These are phyloP conservation scores for Paraurostyla sp. DNA, from an alignment of 73 alveolate species.

Conservation along the genomic window DNA sequence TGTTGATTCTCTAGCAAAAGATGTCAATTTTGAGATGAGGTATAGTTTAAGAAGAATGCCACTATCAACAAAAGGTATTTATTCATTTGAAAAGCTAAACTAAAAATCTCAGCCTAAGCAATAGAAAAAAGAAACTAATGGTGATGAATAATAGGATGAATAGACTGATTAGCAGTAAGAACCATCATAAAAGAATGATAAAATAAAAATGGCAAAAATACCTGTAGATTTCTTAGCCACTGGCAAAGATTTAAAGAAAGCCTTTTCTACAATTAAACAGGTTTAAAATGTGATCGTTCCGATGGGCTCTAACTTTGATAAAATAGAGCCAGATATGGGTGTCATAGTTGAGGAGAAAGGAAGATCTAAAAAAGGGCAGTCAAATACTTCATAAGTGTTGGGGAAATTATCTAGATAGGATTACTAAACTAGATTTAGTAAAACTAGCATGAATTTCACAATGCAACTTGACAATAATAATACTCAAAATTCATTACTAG, in stretches of 20 bases:
- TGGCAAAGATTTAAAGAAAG: slow-evolving; percentile 22
- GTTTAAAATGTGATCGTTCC: slow-evolving; percentile 5
- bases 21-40: neutral
- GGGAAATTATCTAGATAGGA: slow-evolving; percentile 13
- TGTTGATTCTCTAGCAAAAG: neutral
- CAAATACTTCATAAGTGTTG: neutral
- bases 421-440: neutral
- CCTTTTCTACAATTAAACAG: neutral
- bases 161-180: too few species aligned
- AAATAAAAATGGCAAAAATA: neutral
- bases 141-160: neutral
- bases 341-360: slow-evolving; percentile 44
- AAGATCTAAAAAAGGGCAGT: slow-evolving; percentile 22
- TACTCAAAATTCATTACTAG: slow-evolving; percentile 7
- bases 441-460: slow-evolving; percentile 8
- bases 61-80: neutral
- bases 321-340: slow-evolving; percentile 44
- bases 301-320: slow-evolving; percentile 50
- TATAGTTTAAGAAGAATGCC: slow-evolving; percentile 4
- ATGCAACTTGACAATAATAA: neutral
- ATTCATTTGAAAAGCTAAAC: neutral
- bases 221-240: neutral
- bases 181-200: too few species aligned
- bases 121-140: neutral
- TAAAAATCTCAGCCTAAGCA: too few species aligned